A percentile compares a stretch with the other conserved stretches of the same genome.
Conservation (phyloP, 768 basidiomycete species). For the Pleurotus eryngii region DNA sequence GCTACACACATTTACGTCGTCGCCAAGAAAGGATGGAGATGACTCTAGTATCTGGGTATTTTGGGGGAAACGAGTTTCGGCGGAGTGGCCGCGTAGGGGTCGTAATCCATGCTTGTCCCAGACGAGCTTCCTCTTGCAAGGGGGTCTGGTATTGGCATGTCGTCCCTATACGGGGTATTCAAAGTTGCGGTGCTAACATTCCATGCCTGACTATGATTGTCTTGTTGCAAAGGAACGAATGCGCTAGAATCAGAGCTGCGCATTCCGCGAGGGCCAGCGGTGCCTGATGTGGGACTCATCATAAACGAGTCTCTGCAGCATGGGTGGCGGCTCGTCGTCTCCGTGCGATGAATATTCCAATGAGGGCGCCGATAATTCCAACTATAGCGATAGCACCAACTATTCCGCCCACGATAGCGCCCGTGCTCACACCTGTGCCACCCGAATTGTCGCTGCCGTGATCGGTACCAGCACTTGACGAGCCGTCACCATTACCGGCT, state of each 20-base stretch:
- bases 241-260: constrained; percentile 64
- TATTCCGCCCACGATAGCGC: constrained; percentile 35
- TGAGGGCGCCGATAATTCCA: constrained; percentile 31
- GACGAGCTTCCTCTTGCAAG: constrained; percentile 34
- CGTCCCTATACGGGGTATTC: constrained; percentile 33
- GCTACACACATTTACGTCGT: neutral
- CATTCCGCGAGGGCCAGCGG: constrained; percentile 25
- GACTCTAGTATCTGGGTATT: neutral
- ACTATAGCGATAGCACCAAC: constrained; percentile 38
- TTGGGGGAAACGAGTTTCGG: constrained; percentile 3
- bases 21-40: neutral
- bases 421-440: constrained; percentile 10
- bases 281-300: constrained; percentile 11
- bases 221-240: constrained; percentile 69
- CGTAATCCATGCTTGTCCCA: constrained; percentile 31
- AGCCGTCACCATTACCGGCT: constrained; percentile 31
- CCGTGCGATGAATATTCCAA: constrained; percentile 8
- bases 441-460: constrained; percentile 14
- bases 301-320: constrained; percentile 17
- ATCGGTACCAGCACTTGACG: constrained; percentile 11
- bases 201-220: constrained; percentile 55
- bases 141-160: constrained; percentile 18
- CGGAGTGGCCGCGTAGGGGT: constrained; percentile 30
- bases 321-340: neutral
- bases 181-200: constrained; percentile 51